phyloP scores from a whole-genome alignment of 345 rosid species.

The Carallia pectinifolia region DNA sequence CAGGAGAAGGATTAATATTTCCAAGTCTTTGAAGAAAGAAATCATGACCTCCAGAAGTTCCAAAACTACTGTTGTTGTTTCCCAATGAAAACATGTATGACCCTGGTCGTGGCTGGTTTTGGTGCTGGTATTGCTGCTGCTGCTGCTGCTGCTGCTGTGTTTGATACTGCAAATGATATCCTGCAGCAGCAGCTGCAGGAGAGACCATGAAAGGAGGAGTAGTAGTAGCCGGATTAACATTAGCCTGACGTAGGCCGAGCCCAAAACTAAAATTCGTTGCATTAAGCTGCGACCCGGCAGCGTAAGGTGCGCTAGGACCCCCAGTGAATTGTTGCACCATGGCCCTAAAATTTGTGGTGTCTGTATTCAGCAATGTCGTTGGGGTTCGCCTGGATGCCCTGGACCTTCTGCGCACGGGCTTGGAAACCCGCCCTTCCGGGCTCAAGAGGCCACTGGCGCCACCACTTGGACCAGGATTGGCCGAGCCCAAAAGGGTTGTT shows the following conservation, averaged over 20 bases:
- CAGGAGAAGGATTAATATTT: constrained; percentile 17
- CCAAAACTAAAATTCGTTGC: constrained; percentile 23
- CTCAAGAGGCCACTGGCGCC: constrained; percentile 29
- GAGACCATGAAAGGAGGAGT: constrained; percentile 16
- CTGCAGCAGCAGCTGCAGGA: constrained; percentile 2
- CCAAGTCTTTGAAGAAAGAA: constrained; percentile 32
- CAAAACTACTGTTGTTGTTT: background rate
- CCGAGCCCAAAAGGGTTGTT: constrained; percentile 12
- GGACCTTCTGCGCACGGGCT: constrained; percentile 77
- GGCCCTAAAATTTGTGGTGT: constrained; percentile 87
- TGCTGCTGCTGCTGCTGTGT: constrained; percentile 7
- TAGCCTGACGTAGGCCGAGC: constrained; percentile 26
- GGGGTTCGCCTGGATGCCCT: constrained; percentile 97
- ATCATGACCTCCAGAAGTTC: constrained; percentile 9
- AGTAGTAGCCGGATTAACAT: constrained; percentile 13
- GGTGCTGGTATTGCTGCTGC: constrained; percentile 24
- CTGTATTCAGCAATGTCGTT: constrained; percentile 84
- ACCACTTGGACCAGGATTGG: constrained; percentile 14
- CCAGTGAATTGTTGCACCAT: constrained; percentile 99
- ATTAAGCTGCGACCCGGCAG: constrained; percentile 26
- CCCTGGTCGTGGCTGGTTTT: constrained; percentile 16
- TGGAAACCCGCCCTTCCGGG: constrained; percentile 80
- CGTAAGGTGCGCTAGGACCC: constrained; percentile 62
- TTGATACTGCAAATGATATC: constrained; percentile 33
- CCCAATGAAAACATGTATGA: constrained; percentile 43